Conservation (phyloP, 1,284 basidiomycete species). For the Takashimella koratensis region DNA sequence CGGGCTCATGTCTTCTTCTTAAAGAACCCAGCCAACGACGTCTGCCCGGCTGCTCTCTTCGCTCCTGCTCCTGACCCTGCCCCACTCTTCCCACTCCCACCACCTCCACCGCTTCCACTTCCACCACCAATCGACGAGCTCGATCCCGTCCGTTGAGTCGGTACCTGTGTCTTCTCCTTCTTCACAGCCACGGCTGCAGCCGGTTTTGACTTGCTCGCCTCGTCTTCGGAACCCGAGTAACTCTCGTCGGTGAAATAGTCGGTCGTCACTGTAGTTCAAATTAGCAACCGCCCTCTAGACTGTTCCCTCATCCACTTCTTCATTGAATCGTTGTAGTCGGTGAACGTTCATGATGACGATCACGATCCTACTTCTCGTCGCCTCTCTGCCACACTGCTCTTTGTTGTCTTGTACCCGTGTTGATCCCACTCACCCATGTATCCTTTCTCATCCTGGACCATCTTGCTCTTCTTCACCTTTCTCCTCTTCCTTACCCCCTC, state of each 20-base stretch:
- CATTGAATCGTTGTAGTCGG: too few species aligned
- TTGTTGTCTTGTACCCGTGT: too few species aligned
- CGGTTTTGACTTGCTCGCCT: conserved; percentile 2
- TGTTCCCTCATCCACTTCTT: too few species aligned
- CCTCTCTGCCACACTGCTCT: too few species aligned
- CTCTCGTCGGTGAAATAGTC: conserved; percentile 36
- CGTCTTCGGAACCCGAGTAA: conserved; percentile 26
- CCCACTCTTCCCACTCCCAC: not conserved
- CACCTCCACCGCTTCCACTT: too few species aligned
- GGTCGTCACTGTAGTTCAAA: conserved; percentile 23
- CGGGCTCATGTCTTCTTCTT: conserved; percentile 27
- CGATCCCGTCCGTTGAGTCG: not conserved
- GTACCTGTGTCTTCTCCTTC: not conserved
- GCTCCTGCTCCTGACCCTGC: not conserved
- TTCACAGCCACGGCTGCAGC: conserved; percentile 1
- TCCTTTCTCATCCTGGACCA: conserved; percentile 38
- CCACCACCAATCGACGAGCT: not conserved
- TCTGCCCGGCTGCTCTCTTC: conserved; percentile 18
- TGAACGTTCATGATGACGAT: too few species aligned
- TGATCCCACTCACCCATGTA: conserved; percentile 37
- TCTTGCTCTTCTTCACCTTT: conserved; percentile 39
- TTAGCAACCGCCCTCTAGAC: too few species aligned
- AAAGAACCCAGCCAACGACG: conserved; percentile 39
- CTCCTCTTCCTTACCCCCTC: conserved; percentile 21
- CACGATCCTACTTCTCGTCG: too few species aligned